These are phyloP conservation scores for Colletotrichum filicis DNA, from an alignment of 2,329 filamentous ascomycete genomes.

Conservation along the genomic window DNA sequence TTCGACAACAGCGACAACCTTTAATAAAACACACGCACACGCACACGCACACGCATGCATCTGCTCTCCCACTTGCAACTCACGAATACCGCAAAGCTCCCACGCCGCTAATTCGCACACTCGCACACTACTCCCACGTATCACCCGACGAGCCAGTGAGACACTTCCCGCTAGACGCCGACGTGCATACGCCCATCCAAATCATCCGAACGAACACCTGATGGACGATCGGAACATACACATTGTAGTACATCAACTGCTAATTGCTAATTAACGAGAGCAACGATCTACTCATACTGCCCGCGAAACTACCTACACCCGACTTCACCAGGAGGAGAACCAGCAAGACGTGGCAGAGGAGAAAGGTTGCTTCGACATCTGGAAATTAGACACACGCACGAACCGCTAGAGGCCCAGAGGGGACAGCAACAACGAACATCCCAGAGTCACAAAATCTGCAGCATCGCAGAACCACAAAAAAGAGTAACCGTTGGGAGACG, in stretches of 20 bases:
- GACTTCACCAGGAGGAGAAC: neutral
- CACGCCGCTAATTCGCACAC: slow-evolving; percentile 9
- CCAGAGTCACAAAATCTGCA: slow-evolving; percentile 17
- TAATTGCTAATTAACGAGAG: slow-evolving; percentile 29
- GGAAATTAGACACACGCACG: neutral
- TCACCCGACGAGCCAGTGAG: slow-evolving; percentile 13
- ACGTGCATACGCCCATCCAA: slow-evolving; percentile 14
- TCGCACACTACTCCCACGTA: slow-evolving; percentile 1
- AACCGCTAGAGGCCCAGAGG: neutral
- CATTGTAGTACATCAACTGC: slow-evolving; percentile 11
- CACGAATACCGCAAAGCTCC: slow-evolving; percentile 8
- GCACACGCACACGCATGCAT: neutral
- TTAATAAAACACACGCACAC: neutral
- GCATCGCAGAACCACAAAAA: slow-evolving; percentile 15
- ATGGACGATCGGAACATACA: slow-evolving; percentile 17
- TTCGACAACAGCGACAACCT: slow-evolving; percentile 23
- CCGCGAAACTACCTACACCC: neutral
- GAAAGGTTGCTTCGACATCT: neutral
- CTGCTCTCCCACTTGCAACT: neutral
- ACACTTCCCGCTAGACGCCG: neutral
- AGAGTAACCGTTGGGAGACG: neutral
- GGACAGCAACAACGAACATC: slow-evolving; percentile 4
- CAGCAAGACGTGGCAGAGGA: neutral
- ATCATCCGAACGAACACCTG: slow-evolving; percentile 6
- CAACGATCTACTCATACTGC: neutral